Percentiles rank a stretch among this genome's conserved stretches.
Evolutionary conservation across 2,329 filamentous ascomycete genomes (phyloP).

Genomic region (Fusarium phyllophilum): DNA sequence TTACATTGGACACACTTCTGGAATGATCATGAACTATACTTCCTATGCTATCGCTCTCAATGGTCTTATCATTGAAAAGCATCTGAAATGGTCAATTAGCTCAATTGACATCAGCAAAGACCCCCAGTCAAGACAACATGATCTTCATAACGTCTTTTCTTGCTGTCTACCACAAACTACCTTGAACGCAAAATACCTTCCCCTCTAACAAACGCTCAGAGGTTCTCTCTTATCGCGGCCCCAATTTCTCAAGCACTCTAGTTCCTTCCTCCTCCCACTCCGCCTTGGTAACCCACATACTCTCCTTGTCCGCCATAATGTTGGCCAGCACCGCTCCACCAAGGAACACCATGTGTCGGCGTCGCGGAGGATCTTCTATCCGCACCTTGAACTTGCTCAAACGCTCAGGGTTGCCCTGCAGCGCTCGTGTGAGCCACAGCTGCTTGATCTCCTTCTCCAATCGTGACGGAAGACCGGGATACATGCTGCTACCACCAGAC

Average conservation of each 20-base stretch:
- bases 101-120: neutral
- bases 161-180: slow-evolving; percentile 38
- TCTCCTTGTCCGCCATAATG: slow-evolving; percentile 98
- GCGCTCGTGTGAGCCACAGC: slow-evolving; percentile 92
- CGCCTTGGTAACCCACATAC: slow-evolving; percentile 97
- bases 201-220: slow-evolving; percentile 23
- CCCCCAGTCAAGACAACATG: neutral
- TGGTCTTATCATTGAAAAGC: neutral
- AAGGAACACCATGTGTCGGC: slow-evolving; percentile 99
- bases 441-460: slow-evolving; percentile 99
- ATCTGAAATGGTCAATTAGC: neutral
- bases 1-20: neutral
- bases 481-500: slow-evolving; percentile 98
- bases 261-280: slow-evolving; percentile 96
- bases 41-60: neutral
- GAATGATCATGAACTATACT: neutral
- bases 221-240: slow-evolving; percentile 73
- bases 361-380: slow-evolving; percentile 95
- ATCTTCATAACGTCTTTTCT: slow-evolving; percentile 39
- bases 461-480: slow-evolving; percentile 91
- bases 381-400: slow-evolving; percentile 99
- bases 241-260: slow-evolving; percentile 88
- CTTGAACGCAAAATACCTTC: slow-evolving; percentile 33
- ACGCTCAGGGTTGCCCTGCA: slow-evolving; percentile 91
- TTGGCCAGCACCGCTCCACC: slow-evolving; percentile 96